phyloP scores from a whole-genome alignment of 2,329 filamentous ascomycete species.

The Exophiala sp. region DNA sequence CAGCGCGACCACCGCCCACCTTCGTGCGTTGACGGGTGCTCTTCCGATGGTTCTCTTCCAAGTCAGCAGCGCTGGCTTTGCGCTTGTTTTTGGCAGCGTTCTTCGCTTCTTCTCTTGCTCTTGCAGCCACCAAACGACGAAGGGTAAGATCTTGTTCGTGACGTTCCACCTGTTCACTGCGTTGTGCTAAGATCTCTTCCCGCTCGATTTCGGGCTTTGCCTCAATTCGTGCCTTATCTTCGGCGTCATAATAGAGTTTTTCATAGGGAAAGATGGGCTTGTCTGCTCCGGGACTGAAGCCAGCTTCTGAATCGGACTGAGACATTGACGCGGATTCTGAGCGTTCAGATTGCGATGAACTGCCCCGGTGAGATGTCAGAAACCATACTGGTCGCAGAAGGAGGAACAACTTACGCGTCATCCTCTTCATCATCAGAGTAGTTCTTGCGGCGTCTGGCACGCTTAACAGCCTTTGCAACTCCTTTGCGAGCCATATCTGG shows the following conservation, averaged over 20 bases:
- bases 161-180: constrained; percentile 73
- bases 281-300: constrained; percentile 47
- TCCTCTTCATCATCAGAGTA: constrained; percentile 73
- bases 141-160: constrained; percentile 77
- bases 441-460: constrained; percentile 43
- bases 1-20: constrained; percentile 58
- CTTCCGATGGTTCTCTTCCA: constrained; percentile 72
- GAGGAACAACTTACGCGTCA: constrained; percentile 62
- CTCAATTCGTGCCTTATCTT: constrained; percentile 74
- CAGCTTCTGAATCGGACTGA: constrained; percentile 74
- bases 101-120: constrained; percentile 56
- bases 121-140: constrained; percentile 65
- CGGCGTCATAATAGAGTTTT: constrained; percentile 68
- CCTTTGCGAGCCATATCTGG: constrained; percentile 46
- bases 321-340: constrained; percentile 81
- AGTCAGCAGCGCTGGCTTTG: constrained; percentile 70
- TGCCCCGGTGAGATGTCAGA: constrained; percentile 35
- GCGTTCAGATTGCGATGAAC: constrained; percentile 67
- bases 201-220: constrained; percentile 83
- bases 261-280: constrained; percentile 71
- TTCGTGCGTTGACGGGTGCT: constrained; percentile 65
- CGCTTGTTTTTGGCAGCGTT: constrained; percentile 55
- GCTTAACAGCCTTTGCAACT: constrained; percentile 40
- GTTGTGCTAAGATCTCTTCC: constrained; percentile 82
- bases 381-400: background rate